These are phyloP conservation scores for Rhodotorula sphaerocarpa DNA, from an alignment of 768 basidiomycete species.

Conservation along the genomic window DNA sequence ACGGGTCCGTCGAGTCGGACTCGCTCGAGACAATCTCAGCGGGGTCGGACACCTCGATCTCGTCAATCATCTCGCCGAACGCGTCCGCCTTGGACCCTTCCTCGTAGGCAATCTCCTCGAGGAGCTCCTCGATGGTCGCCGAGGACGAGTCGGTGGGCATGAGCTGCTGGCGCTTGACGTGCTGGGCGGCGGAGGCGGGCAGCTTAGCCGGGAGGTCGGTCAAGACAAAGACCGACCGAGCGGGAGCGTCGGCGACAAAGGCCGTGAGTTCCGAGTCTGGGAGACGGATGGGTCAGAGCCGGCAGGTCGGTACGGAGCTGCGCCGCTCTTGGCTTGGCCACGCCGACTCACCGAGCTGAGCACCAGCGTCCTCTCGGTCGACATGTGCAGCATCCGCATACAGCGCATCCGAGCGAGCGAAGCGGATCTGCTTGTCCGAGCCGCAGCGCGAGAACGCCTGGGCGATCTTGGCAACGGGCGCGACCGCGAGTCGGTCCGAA, in stretches of 20 bases:
- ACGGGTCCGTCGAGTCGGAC: constrained; percentile 1
- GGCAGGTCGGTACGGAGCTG: no score
- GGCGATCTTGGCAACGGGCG: neutral
- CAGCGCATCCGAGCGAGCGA: neutral
- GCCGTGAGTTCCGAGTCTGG: no score
- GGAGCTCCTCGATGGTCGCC: constrained; percentile 17
- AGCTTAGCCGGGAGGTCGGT: neutral
- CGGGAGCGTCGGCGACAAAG: no score
- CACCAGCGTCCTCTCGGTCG: no score
- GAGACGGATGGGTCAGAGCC: no score
- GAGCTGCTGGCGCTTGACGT: constrained; percentile 1
- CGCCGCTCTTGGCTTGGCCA: no score
- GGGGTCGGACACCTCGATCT: constrained; percentile 4
- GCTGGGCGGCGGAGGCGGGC: neutral
- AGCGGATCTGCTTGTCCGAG: no score
- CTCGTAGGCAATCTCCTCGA: constrained; percentile 25
- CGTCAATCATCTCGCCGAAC: constrained; percentile 15
- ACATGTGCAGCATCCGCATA: no score
- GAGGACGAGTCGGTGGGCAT: neutral
- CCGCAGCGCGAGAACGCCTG: constrained; percentile 1
- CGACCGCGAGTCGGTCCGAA: neutral
- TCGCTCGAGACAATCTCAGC: neutral
- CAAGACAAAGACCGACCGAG: no score
- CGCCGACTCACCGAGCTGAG: no score
- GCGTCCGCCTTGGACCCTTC: neutral